phyloP scores from a whole-genome alignment of 2,329 filamentous ascomycete genomes.

The Botryosphaeria dothidea region DNA sequence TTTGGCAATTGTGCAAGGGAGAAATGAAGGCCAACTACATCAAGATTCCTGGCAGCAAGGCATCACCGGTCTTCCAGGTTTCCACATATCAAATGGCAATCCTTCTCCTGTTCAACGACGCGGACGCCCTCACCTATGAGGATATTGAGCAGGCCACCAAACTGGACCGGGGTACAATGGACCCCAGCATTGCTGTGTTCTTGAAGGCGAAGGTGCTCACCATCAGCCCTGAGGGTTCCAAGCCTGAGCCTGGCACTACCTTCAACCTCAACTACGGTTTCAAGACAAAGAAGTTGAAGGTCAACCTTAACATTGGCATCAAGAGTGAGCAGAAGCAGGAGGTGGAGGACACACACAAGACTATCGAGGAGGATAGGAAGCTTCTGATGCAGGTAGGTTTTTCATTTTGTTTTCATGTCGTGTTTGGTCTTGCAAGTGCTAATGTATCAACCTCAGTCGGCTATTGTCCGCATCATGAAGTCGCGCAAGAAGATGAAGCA shows the following conservation, averaged over 20 bases:
- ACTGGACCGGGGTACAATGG: slow-evolving; percentile 77
- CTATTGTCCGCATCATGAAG: slow-evolving; percentile 99
- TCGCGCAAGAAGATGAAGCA: slow-evolving; percentile 99
- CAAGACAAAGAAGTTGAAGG: slow-evolving; percentile 97
- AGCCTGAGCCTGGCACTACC: slow-evolving; percentile 73
- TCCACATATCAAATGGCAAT: slow-evolving; percentile 99
- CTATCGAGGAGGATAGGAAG: slow-evolving; percentile 97
- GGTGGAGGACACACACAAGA: slow-evolving; percentile 97
- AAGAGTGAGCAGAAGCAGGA: slow-evolving; percentile 97
- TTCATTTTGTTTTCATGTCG: not conserved
- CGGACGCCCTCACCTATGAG: slow-evolving; percentile 80
- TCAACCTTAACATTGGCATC: slow-evolving; percentile 93
- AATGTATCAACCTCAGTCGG: slow-evolving; percentile 67
- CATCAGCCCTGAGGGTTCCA: slow-evolving; percentile 69
- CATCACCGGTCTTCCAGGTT: slow-evolving; percentile 94
- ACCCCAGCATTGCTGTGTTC: slow-evolving; percentile 82
- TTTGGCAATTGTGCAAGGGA: slow-evolving; percentile 98
- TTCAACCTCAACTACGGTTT: slow-evolving; percentile 92
- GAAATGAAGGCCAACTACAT: slow-evolving; percentile 94
- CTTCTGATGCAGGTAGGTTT: slow-evolving; percentile 89
- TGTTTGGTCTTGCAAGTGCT: not conserved
- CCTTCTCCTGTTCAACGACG: slow-evolving; percentile 90
- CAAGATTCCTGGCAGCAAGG: slow-evolving; percentile 70
- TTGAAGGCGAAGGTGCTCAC: slow-evolving; percentile 89
- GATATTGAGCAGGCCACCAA: slow-evolving; percentile 82